phyloP scores from a whole-genome alignment of 2,329 filamentous ascomycete species.

The Zasmidium citrigriseum region DNA sequence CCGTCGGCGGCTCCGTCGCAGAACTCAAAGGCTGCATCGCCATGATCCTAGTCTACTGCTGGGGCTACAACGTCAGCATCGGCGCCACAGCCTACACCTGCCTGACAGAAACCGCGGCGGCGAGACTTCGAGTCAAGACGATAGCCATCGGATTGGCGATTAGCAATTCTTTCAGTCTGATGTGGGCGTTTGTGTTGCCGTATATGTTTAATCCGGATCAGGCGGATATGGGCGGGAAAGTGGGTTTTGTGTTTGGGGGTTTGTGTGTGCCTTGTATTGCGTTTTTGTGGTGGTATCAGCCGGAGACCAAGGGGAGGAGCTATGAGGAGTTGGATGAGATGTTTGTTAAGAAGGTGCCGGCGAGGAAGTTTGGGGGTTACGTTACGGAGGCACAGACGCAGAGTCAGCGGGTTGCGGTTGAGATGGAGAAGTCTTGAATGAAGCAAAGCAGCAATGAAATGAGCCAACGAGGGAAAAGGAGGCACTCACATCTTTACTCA shows the following conservation, averaged over 20 bases:
- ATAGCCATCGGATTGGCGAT: constrained; percentile 41
- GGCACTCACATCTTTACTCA: not conserved
- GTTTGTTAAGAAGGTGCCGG: constrained; percentile 50
- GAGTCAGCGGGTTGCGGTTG: too few relatives aligned
- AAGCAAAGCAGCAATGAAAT: too few relatives aligned
- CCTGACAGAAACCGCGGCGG: constrained; percentile 42
- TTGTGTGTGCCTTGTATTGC: constrained; percentile 15
- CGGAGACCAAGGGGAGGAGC: constrained; percentile 56
- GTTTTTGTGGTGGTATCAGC: constrained; percentile 26
- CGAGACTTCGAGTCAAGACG: constrained; percentile 44
- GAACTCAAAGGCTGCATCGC: constrained; percentile 20
- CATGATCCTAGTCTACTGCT: constrained; percentile 43
- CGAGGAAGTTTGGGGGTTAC: constrained; percentile 39
- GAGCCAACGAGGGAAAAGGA: too few relatives aligned
- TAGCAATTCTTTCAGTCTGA: constrained; percentile 36
- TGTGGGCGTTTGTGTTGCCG: constrained; percentile 43
- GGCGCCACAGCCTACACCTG: constrained; percentile 43
- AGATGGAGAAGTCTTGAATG: too few relatives aligned
- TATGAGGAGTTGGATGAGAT: constrained; percentile 59
- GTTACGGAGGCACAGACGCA: too few relatives aligned
- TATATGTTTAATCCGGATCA: constrained; percentile 42
- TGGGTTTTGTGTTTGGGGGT: constrained; percentile 43
- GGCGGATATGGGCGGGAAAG: constrained; percentile 43
- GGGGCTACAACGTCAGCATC: constrained; percentile 44
- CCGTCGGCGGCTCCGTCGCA: constrained; percentile 12